phyloP scores from a whole-genome alignment of 1,284 basidiomycete genomes.

The Heliocybe sulcata region DNA sequence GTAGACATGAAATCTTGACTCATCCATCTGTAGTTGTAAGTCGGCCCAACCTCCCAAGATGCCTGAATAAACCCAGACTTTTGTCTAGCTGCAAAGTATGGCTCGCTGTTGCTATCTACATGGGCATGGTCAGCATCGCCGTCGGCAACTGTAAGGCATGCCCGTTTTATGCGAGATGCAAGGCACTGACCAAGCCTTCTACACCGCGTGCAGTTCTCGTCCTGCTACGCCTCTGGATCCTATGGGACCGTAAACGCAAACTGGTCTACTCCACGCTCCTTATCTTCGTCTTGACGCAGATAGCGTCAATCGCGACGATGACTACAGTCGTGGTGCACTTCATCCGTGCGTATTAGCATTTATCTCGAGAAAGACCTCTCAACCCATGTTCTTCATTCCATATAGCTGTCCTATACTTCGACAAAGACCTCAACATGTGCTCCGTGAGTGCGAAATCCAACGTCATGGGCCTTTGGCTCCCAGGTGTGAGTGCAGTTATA shows the following conservation, averaged over 20 bases:
- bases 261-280: conserved; percentile 26
- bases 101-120: conserved; percentile 21
- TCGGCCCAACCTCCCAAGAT: not conserved
- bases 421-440: conserved; percentile 12
- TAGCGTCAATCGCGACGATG: conserved; percentile 18
- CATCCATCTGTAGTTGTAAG: conserved; percentile 14
- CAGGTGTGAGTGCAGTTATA: conserved; percentile 20
- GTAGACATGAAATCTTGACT: not conserved
- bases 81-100: conserved; percentile 26
- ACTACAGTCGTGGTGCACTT: conserved; percentile 20
- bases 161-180: no score
- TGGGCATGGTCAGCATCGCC: conserved; percentile 29
- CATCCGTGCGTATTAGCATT: conserved; percentile 21
- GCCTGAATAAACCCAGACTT: not conserved
- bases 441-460: conserved; percentile 8
- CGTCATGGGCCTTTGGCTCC: conserved; percentile 22
- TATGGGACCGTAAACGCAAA: conserved; percentile 27
- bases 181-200: no score
- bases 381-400: not conserved
- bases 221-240: conserved; percentile 33
- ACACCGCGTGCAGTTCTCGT: conserved; percentile 28
- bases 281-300: conserved; percentile 25
- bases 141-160: conserved; percentile 29
- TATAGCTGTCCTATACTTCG: conserved; percentile 13
- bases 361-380: not conserved